Evolutionary conservation across 2,329 filamentous ascomycete genomes (phyloP).

Genomic region (Aspergillus texensis): DNA sequence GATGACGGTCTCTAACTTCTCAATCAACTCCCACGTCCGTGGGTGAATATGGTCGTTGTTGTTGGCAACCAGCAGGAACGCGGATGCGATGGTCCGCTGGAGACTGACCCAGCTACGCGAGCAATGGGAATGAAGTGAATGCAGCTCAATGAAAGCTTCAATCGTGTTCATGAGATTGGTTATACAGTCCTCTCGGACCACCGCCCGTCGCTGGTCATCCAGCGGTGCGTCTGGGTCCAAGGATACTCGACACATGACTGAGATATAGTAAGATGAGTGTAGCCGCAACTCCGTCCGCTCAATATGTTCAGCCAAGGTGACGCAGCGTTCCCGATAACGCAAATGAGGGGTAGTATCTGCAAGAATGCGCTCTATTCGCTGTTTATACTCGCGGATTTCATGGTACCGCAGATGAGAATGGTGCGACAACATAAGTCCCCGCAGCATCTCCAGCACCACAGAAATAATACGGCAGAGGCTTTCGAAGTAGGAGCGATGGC

Average conservation of each 20-base stretch:
- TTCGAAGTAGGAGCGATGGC: constrained; percentile 57
- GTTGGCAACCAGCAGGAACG: constrained; percentile 41
- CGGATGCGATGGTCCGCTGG: constrained; percentile 45
- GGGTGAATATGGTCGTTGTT: constrained; percentile 28
- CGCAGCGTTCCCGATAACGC: constrained; percentile 49
- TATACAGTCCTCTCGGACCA: constrained; percentile 55
- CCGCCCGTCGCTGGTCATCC: constrained; percentile 38
- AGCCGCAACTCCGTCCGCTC: constrained; percentile 61
- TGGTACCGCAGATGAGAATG: constrained; percentile 53
- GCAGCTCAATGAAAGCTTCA: constrained; percentile 59
- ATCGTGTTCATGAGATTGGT: constrained; percentile 56
- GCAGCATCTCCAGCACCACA: constrained; percentile 57
- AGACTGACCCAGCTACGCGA: constrained; percentile 47
- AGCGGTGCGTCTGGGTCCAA: constrained; percentile 46
- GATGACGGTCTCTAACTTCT: constrained; percentile 32
- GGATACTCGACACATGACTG: constrained; percentile 60
- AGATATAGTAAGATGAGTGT: constrained; percentile 64
- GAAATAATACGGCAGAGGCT: constrained; percentile 57
- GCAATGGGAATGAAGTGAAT: constrained; percentile 38
- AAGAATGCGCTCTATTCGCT: constrained; percentile 58
- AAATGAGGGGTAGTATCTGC: constrained; percentile 60
- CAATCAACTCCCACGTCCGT: constrained; percentile 32
- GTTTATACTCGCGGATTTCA: constrained; percentile 57
- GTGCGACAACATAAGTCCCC: constrained; percentile 53
- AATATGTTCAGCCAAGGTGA: constrained; percentile 50